Evolutionary conservation across 164 flowering plant genomes (phyloP).

Genomic region (Aristolochia contorta): DNA sequence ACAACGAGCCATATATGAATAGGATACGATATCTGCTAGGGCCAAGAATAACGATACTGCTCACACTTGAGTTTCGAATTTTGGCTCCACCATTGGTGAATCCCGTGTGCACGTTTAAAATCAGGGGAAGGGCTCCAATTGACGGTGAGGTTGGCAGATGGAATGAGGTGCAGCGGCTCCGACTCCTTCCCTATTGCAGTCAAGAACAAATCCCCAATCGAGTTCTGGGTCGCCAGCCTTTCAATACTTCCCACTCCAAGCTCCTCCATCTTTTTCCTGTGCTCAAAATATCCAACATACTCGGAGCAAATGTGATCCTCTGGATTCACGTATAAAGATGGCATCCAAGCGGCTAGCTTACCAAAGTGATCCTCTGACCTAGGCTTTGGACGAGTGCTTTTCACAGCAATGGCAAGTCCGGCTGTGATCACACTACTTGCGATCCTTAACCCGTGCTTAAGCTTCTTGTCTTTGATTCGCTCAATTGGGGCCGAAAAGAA

Average conservation of each 20-base stretch:
- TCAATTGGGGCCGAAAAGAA: slow-evolving; percentile 69
- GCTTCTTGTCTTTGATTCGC: slow-evolving; percentile 44
- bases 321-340: slow-evolving; percentile 54
- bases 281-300: slow-evolving; percentile 68
- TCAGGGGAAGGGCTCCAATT: slow-evolving; percentile 30
- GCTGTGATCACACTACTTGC: slow-evolving; percentile 62
- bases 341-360: slow-evolving; percentile 45
- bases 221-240: slow-evolving; percentile 52
- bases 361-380: slow-evolving; percentile 33
- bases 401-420: slow-evolving; percentile 47
- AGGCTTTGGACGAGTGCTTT: slow-evolving; percentile 12
- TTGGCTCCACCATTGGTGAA: slow-evolving; percentile 70
- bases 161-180: slow-evolving; percentile 58
- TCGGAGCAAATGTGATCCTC: slow-evolving; percentile 56
- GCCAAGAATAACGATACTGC: slow-evolving; percentile 13
- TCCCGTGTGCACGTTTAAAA: slow-evolving; percentile 54
- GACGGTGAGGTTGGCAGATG: slow-evolving; percentile 46
- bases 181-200: slow-evolving; percentile 39
- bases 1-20: no score
- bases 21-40: no score
- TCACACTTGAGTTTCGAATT: slow-evolving; percentile 32
- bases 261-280: slow-evolving; percentile 59
- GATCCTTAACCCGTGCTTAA: slow-evolving; percentile 57
- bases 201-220: slow-evolving; percentile 40
- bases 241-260: slow-evolving; percentile 49